Percentiles rank a stretch among this genome's conserved stretches.
Conservation (phyloP, 2,329 filamentous ascomycete genomes). For the Penicillium sp. region DNA sequence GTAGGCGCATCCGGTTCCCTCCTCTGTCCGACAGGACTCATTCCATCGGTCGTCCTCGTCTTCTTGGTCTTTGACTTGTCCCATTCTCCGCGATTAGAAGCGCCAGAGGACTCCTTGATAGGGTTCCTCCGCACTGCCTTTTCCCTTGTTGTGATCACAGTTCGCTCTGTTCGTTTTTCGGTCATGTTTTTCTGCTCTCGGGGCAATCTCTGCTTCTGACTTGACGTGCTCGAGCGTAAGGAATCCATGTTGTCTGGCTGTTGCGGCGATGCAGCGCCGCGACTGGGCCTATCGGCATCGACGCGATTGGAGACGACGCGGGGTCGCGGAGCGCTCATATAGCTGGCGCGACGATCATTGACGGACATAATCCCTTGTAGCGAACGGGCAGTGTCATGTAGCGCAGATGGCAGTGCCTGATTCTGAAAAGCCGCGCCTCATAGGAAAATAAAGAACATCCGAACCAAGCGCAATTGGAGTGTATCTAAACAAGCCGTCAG, state of each 20-base stretch:
- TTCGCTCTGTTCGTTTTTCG: conserved; percentile 50
- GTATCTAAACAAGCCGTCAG: conserved; percentile 19
- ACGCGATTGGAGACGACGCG: conserved; percentile 50
- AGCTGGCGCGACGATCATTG: conserved; percentile 49
- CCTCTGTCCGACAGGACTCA: conserved; percentile 36
- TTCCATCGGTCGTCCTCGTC: conserved; percentile 29
- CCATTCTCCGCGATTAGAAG: conserved; percentile 43
- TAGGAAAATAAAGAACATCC: conserved; percentile 1
- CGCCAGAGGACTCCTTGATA: conserved; percentile 48
- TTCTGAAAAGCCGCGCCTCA: conserved; percentile 7
- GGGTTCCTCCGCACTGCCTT: conserved; percentile 67
- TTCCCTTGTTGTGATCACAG: conserved; percentile 66
- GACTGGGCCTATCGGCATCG: conserved; percentile 39
- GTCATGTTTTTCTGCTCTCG: conserved; percentile 44
- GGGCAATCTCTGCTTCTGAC: conserved; percentile 40
- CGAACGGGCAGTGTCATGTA: conserved; percentile 34
- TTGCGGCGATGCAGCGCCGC: conserved; percentile 40
- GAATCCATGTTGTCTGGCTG: conserved; percentile 41
- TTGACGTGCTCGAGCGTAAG: conserved; percentile 39
- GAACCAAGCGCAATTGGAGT: conserved; percentile 17
- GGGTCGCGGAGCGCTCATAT: conserved; percentile 47
- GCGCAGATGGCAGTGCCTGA: conserved; percentile 13
- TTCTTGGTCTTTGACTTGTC: conserved; percentile 43
- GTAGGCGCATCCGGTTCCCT: conserved; percentile 43
- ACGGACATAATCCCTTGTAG: conserved; percentile 44